phyloP scores from a whole-genome alignment of 768 basidiomycete species.

The Rhizopogon vinicolor region DNA sequence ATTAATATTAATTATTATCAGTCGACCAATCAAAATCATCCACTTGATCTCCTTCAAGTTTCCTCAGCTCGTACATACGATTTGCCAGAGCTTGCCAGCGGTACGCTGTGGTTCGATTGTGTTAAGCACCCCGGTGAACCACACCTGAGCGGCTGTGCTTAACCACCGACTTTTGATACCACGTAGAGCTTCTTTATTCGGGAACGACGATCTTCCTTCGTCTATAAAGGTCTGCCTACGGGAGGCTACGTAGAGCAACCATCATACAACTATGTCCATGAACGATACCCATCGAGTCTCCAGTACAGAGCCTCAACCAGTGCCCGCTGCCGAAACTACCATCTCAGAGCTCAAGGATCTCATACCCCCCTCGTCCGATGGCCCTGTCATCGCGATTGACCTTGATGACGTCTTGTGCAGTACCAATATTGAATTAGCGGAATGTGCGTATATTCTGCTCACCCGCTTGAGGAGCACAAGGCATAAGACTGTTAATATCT shows the following conservation, averaged over 20 bases:
- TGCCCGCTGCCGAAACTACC: conserved; percentile 1
- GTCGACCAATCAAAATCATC: too few relatives aligned
- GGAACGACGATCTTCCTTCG: too few relatives aligned
- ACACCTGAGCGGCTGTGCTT: too few relatives aligned
- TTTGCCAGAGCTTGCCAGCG: too few relatives aligned
- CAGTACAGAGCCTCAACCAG: neutral
- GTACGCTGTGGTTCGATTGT: too few relatives aligned
- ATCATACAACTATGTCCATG: conserved; percentile 1
- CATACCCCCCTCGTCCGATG: conserved; percentile 14
- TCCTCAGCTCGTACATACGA: too few relatives aligned
- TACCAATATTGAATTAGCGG: conserved; percentile 54
- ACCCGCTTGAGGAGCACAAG: neutral
- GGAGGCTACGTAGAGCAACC: neutral
- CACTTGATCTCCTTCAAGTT: too few relatives aligned
- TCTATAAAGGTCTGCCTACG: neutral
- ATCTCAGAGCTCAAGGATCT: conserved; percentile 7
- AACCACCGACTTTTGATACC: too few relatives aligned
- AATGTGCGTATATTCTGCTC: conserved; percentile 40
- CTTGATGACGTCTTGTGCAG: conserved; percentile 63
- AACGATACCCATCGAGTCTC: conserved; percentile 2
- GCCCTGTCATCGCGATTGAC: conserved; percentile 56
- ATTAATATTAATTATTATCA: too few relatives aligned
- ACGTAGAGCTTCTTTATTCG: too few relatives aligned
- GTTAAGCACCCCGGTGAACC: too few relatives aligned
- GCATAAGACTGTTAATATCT: neutral